phyloP scores from a whole-genome alignment of 169 alveolate species.

The Miamiensis avidus region DNA sequence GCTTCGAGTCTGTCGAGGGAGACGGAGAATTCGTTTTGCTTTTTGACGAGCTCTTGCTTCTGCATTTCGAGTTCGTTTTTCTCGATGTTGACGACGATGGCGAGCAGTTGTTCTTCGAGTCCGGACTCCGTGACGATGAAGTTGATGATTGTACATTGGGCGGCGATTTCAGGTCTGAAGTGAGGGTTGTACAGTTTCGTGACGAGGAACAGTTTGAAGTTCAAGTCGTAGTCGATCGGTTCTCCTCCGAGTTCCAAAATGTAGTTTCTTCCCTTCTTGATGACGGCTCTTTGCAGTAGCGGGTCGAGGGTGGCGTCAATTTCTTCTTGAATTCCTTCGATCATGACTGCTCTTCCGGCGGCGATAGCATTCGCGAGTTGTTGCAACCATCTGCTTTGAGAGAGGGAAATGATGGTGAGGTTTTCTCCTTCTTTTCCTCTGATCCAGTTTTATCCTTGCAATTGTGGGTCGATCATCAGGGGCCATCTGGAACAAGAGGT shows the following conservation, averaged over 20 bases:
- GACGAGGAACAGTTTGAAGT: constrained; percentile 91
- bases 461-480: constrained; percentile 95
- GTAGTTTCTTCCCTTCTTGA: constrained; percentile 85
- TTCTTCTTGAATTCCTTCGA: constrained; percentile 93
- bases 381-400: constrained; percentile 91
- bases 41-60: constrained; percentile 92
- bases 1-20: constrained; percentile 92
- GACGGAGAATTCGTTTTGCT: constrained; percentile 93
- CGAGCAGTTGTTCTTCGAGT: constrained; percentile 95
- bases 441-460: constrained; percentile 96
- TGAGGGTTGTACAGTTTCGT: constrained; percentile 97
- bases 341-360: constrained; percentile 92
- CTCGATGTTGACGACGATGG: constrained; percentile 94
- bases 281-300: constrained; percentile 90
- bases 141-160: constrained; percentile 95
- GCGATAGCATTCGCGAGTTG: constrained; percentile 85
- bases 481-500: constrained; percentile 97
- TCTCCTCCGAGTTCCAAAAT: constrained; percentile 89
- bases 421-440: constrained; percentile 93
- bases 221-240: constrained; percentile 88
- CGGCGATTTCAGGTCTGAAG: constrained; percentile 97
- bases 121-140: constrained; percentile 97
- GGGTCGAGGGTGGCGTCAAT: constrained; percentile 96
- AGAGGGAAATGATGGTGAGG: constrained; percentile 88
- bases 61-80: constrained; percentile 95